Evolutionary conservation across 345 rosid genomes (phyloP).

Genomic region (Eucalyptus sp.): DNA sequence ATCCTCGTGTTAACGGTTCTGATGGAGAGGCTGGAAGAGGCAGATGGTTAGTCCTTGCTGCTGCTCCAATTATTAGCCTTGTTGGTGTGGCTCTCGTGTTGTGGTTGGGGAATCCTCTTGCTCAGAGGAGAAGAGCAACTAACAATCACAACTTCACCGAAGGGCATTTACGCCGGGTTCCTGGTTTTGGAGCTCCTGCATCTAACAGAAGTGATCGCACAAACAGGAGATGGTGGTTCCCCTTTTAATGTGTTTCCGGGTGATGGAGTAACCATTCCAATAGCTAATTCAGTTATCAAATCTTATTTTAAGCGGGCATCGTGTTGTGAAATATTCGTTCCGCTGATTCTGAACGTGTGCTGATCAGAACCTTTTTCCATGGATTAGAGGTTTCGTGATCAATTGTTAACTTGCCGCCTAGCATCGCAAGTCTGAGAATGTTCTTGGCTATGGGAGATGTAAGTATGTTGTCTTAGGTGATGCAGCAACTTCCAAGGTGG

Average conservation of each 20-base stretch:
- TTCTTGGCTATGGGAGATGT: not conserved
- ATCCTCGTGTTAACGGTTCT: not conserved
- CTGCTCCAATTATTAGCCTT: slow-evolving; percentile 77
- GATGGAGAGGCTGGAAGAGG: slow-evolving; percentile 26
- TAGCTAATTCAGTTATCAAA: not conserved
- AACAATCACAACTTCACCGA: slow-evolving; percentile 1
- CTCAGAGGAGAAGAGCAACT: slow-evolving; percentile 17
- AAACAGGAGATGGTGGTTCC: slow-evolving; percentile 77
- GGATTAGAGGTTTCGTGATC: not conserved
- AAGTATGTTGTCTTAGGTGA: not conserved
- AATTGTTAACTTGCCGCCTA: not conserved
- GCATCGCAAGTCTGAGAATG: not conserved
- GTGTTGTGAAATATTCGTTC: not conserved
- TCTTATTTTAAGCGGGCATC: not conserved
- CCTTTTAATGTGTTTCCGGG: slow-evolving; percentile 17
- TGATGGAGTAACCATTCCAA: not conserved
- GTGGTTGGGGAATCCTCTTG: slow-evolving; percentile 52
- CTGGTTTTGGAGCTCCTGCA: not conserved
- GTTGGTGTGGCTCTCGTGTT: slow-evolving; percentile 60
- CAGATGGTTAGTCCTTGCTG: slow-evolving; percentile 70
- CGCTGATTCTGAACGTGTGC: not conserved
- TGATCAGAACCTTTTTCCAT: not conserved
- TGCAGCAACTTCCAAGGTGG: not conserved
- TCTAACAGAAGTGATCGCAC: slow-evolving; percentile 37
- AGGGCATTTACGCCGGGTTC: not conserved